phyloP scores from a whole-genome alignment of 1,139 yeast species.

The Pichia sp. region DNA sequence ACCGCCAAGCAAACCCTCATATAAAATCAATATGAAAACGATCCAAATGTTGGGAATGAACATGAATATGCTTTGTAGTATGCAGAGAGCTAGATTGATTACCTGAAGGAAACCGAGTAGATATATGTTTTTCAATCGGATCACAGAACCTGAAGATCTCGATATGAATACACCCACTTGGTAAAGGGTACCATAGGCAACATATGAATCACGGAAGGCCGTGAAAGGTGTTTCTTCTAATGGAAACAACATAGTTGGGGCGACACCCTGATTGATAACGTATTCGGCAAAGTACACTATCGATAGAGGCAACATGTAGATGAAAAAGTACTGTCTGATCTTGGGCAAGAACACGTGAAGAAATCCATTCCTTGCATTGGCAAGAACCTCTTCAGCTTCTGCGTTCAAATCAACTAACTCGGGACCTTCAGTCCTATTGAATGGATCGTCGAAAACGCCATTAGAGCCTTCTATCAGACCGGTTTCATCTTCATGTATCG shows the following conservation, averaged over 20 bases:
- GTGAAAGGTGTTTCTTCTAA: constrained; percentile 65
- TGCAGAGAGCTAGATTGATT: constrained; percentile 55
- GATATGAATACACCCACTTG: constrained; percentile 92
- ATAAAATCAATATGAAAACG: constrained; percentile 60
- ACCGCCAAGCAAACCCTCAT: constrained; percentile 90
- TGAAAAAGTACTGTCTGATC: constrained; percentile 51
- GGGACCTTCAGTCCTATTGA: neutral
- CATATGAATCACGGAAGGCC: constrained; percentile 80
- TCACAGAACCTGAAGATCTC: constrained; percentile 69
- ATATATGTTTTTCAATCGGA: constrained; percentile 58
- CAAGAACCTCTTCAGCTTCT: neutral
- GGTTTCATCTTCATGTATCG: neutral
- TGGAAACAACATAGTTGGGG: constrained; percentile 83
- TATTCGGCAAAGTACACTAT: constrained; percentile 86
- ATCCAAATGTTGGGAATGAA: constrained; percentile 64
- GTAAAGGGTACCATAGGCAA: constrained; percentile 86
- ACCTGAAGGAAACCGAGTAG: constrained; percentile 64
- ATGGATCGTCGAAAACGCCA: neutral
- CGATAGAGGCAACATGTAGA: constrained; percentile 79
- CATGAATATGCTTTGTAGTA: constrained; percentile 60
- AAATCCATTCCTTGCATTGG: neutral
- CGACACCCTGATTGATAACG: constrained; percentile 83
- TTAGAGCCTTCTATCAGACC: neutral
- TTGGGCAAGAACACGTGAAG: constrained; percentile 20
- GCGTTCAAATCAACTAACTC: neutral